Evolutionary conservation across 2,329 filamentous ascomycete species (phyloP).

Genomic region (Penicillium sp.): DNA sequence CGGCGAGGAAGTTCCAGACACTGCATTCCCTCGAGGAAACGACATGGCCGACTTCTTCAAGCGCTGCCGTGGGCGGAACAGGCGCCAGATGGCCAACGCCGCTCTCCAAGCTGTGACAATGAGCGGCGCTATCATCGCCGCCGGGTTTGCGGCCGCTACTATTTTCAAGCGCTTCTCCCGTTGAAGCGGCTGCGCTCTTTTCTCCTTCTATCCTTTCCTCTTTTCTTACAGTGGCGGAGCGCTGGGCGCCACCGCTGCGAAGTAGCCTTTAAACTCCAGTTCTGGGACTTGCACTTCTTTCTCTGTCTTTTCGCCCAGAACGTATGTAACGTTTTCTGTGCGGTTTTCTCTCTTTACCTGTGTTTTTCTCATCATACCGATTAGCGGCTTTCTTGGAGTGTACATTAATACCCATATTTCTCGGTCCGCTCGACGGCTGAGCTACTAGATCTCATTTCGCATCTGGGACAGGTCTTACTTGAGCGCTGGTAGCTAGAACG

Average conservation of each 20-base stretch:
- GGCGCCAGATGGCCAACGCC: constrained; percentile 61
- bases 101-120: constrained; percentile 57
- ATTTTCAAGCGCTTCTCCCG: constrained; percentile 46
- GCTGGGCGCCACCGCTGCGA: constrained; percentile 1
- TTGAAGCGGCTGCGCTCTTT: constrained; percentile 18
- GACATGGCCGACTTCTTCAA: constrained; percentile 61
- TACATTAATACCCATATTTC: not conserved
- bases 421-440: not conserved
- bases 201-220: not conserved
- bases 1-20: constrained; percentile 56
- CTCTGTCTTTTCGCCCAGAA: not conserved
- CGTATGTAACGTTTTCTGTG: constrained; percentile 1
- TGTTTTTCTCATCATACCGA: constrained; percentile 6
- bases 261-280: constrained; percentile 2
- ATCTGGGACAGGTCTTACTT: not conserved
- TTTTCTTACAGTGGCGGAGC: constrained; percentile 7
- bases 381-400: constrained; percentile 4
- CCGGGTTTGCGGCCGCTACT: constrained; percentile 47
- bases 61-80: constrained; percentile 58
- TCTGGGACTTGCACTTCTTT: not conserved
- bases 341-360: not conserved
- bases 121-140: constrained; percentile 54
- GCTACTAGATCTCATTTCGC: not conserved
- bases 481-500: not conserved
- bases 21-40: constrained; percentile 58